Evolutionary conservation across 2,329 filamentous ascomycete genomes (phyloP), one percentile per base, ranked within the genome.

Genomic region (Thielaviopsis punctulata): DNA sequence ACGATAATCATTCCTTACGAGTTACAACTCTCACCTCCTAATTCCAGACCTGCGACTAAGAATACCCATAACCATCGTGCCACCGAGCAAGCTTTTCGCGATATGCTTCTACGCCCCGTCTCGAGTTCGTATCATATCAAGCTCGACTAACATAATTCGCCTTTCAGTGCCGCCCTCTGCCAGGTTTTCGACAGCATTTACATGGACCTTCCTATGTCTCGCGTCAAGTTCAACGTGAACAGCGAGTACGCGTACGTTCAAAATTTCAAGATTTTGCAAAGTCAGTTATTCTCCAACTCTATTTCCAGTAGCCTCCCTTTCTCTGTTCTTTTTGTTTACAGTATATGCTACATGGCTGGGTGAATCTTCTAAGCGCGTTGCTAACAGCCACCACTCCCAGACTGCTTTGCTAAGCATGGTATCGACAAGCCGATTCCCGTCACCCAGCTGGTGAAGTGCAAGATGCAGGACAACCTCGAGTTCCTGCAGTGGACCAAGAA

Each of bases 391-490:
- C 33, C 25, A 19, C 24, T 21, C 27, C n/a, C 61, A 88, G 90
- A 88, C 66, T 75, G 77, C 58, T 96, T 96, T 64, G 75, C 80
- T 57, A 85, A 84, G 67, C 89, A 96, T 69, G 73, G 80, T 58
- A 77, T 98, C 71, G 89, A 96, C 62, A 88, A 88, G 65, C 83
- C 84, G 24, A 82, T 98, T 60, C 87, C 87, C 55, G 87, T 96
- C 65, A 80, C 95, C 67, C 73, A 77, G 54, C 80, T 98, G 55
- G 79, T 92, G 62, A 98, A 96, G 69, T 98, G 92, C 76, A 95
- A 95, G 75, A 98, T 98, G 90, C 92, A 98, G 76, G 92, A 98
- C 69, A 98, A 98, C 72, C 84, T 98, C 61, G 92, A 96, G 65
- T 98, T 98, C 67, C 75, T 98, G 56, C 92, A 98, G 71, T 98